A percentile compares a stretch with the other conserved stretches of the same genome.
These are phyloP conservation scores for Elsinoe fawcettii DNA, from an alignment of 2,329 filamentous ascomycete species.

Conservation along the genomic window DNA sequence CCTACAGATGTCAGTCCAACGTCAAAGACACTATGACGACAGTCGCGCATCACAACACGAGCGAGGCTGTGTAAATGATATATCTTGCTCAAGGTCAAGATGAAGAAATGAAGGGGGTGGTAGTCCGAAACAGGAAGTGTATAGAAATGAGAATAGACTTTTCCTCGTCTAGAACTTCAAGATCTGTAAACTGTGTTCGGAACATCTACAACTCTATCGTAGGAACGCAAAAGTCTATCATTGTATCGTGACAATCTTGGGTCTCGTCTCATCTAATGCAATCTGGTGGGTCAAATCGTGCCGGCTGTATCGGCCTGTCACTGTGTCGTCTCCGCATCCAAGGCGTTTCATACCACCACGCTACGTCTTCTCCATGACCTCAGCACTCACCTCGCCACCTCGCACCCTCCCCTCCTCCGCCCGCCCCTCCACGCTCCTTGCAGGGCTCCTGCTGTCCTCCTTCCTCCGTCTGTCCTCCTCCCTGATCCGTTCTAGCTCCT, in stretches of 20 bases:
- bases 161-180: not conserved
- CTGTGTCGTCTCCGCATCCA: not conserved
- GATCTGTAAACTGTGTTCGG: not conserved
- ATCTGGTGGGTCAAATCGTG: not conserved
- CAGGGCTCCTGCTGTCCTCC: slow-evolving; percentile 18
- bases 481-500: slow-evolving; percentile 48
- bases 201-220: slow-evolving; percentile 1
- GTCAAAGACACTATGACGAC: not conserved
- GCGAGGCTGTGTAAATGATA: not conserved
- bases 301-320: not conserved
- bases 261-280: slow-evolving; percentile 3
- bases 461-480: slow-evolving; percentile 22
- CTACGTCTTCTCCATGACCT: slow-evolving; percentile 1
- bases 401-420: not conserved
- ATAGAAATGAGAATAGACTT: not conserved
- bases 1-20: not conserved
- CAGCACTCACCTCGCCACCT: not conserved
- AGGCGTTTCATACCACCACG: not conserved
- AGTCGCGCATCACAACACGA: not conserved
- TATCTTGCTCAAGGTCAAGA: not conserved
- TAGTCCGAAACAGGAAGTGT: not conserved
- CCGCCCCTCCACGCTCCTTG: not conserved
- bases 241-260: slow-evolving; percentile 3
- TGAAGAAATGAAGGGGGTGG: not conserved
- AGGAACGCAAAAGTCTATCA: not conserved